phyloP scores from a whole-genome alignment of 768 basidiomycete species.

The Mycena crocata region DNA sequence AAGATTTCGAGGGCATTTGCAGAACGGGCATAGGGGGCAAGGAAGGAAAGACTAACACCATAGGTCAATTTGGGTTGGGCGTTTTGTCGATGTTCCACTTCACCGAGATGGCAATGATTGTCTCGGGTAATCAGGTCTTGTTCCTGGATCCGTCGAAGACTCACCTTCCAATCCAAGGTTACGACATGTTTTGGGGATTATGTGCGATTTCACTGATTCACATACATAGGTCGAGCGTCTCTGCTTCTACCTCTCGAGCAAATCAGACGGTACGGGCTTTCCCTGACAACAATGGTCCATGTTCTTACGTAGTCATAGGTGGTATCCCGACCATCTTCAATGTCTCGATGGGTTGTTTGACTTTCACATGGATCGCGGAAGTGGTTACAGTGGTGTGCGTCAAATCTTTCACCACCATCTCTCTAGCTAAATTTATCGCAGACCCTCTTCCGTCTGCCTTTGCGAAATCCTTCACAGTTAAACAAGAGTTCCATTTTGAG shows the following conservation, averaged over 20 bases:
- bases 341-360: slow-evolving; percentile 54
- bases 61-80: slow-evolving; percentile 66
- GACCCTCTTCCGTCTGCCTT: slow-evolving; percentile 62
- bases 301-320: slow-evolving; percentile 39
- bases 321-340: slow-evolving; percentile 55
- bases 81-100: slow-evolving; percentile 49
- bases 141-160: slow-evolving; percentile 61
- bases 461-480: slow-evolving; percentile 46
- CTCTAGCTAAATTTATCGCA: slow-evolving; percentile 32
- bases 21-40: slow-evolving; percentile 61
- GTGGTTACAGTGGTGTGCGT: slow-evolving; percentile 55
- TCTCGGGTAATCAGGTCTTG: slow-evolving; percentile 43
- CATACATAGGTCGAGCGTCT: slow-evolving; percentile 39
- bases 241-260: slow-evolving; percentile 45
- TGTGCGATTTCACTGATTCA: background rate
- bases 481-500: slow-evolving; percentile 37
- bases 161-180: slow-evolving; percentile 49
- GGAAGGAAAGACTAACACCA: slow-evolving; percentile 46
- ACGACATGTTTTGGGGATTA: no score
- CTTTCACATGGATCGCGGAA: slow-evolving; percentile 44
- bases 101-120: slow-evolving; percentile 43
- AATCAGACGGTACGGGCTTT: slow-evolving; percentile 46
- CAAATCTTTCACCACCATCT: background rate
- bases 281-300: background rate
- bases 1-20: slow-evolving; percentile 61